A percentile compares a stretch with the other conserved stretches of the same genome.
These are phyloP conservation scores for Hanseniaspora vineae DNA, from an alignment of 805 yeast species.

Conservation along the genomic window DNA sequence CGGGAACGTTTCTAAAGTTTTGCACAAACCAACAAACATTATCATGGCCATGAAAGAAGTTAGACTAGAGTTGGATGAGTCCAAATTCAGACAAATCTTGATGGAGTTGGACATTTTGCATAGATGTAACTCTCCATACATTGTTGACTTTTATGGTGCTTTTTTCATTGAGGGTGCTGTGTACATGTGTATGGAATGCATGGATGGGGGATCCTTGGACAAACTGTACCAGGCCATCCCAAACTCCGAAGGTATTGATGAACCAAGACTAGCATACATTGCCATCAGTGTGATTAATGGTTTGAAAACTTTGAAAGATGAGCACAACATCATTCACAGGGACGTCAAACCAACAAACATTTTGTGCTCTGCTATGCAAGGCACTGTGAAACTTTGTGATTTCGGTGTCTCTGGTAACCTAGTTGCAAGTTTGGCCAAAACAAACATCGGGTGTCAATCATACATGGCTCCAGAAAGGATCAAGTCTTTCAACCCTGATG, in stretches of 20 bases:
- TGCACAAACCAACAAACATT: constrained; percentile 85
- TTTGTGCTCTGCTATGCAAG: constrained; percentile 56
- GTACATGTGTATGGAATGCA: constrained; percentile 94
- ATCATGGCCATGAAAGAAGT: constrained; percentile 98
- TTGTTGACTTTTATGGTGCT: constrained; percentile 95
- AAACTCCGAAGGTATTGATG: constrained; percentile 44
- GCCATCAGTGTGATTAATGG: constrained; percentile 74
- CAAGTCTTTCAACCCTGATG: constrained; percentile 59
- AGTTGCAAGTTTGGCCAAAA: constrained; percentile 88
- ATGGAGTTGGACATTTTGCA: constrained; percentile 95
- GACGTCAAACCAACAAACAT: constrained; percentile 97
- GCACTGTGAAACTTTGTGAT: constrained; percentile 87
- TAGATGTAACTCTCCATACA: constrained; percentile 78
- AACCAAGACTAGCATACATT: constrained; percentile 65
- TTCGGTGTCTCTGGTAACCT: constrained; percentile 93
- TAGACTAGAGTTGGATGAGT: constrained; percentile 80
- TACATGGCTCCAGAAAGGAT: constrained; percentile 99
- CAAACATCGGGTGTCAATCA: constrained; percentile 95
- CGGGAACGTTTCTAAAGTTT: constrained; percentile 87
- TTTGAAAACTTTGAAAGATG: constrained; percentile 71
- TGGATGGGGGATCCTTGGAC: constrained; percentile 94
- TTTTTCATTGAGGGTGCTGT: constrained; percentile 96
- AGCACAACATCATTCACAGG: constrained; percentile 85
- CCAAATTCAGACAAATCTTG: constrained; percentile 84
- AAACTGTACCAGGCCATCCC: constrained; percentile 51